These are phyloP conservation scores for Wickerhamomyces tratensis DNA, from an alignment of 805 yeast species.

Conservation along the genomic window DNA sequence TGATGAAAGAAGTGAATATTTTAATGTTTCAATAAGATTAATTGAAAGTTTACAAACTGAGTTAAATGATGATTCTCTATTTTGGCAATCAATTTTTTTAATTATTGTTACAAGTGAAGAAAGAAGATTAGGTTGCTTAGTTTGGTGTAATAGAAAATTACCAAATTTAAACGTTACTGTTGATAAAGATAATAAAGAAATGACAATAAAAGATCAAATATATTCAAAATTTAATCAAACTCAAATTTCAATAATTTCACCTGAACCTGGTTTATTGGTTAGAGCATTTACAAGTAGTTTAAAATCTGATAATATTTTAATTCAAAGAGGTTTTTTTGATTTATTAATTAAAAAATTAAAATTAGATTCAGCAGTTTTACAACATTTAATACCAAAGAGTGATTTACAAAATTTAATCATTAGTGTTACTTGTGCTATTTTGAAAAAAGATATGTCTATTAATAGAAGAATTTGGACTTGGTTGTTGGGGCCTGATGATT, in stretches of 20 bases:
- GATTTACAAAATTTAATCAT: slow-evolving; percentile 54
- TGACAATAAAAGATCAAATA: slow-evolving; percentile 6
- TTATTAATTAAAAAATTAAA: slow-evolving; percentile 60
- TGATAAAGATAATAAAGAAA: slow-evolving; percentile 11
- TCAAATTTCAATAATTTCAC: slow-evolving; percentile 53
- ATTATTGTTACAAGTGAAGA: slow-evolving; percentile 74
- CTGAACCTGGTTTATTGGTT: slow-evolving; percentile 72
- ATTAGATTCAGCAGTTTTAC: slow-evolving; percentile 49
- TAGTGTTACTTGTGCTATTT: slow-evolving; percentile 57
- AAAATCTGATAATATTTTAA: slow-evolving; percentile 54
- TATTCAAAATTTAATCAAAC: slow-evolving; percentile 19
- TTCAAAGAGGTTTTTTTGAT: slow-evolving; percentile 86
- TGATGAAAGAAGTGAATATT: slow-evolving; percentile 84
- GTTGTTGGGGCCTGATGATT: slow-evolving; percentile 71
- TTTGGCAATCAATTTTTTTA: slow-evolving; percentile 79
- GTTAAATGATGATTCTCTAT: slow-evolving; percentile 57
- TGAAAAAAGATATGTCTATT: slow-evolving; percentile 86
- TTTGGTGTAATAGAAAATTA: slow-evolving; percentile 57
- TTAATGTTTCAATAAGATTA: slow-evolving; percentile 46
- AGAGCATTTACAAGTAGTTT: slow-evolving; percentile 69
- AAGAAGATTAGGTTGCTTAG: slow-evolving; percentile 72
- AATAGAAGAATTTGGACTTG: slow-evolving; percentile 92
- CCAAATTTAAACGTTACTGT: slow-evolving; percentile 42
- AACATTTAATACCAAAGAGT: slow-evolving; percentile 31
- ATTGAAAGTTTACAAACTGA: slow-evolving; percentile 50